Percentiles rank a stretch among this genome's conserved stretches.
Evolutionary conservation across 2,329 filamentous ascomycete species (phyloP).

Genomic region (Pseudogymnoascus sp.): DNA sequence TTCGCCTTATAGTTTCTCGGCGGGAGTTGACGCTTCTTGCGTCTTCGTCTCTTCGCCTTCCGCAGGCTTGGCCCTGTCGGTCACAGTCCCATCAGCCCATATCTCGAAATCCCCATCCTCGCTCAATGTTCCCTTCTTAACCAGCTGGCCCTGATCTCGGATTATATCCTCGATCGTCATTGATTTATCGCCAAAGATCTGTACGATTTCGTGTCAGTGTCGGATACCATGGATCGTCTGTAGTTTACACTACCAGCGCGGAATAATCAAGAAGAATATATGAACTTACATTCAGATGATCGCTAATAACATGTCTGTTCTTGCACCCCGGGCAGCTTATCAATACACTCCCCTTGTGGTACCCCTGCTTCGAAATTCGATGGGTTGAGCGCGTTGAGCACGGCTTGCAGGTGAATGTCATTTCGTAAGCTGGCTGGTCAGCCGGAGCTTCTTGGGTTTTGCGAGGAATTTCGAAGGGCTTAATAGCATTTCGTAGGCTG

Average conservation of each 20-base stretch:
- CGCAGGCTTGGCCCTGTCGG: slow-evolving; percentile 13
- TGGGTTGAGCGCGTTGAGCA: slow-evolving; percentile 77
- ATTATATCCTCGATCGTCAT: slow-evolving; percentile 72
- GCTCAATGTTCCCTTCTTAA: slow-evolving; percentile 63
- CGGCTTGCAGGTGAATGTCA: slow-evolving; percentile 88
- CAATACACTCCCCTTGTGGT: slow-evolving; percentile 81
- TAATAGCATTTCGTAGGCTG: slow-evolving; percentile 1
- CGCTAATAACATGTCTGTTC: slow-evolving; percentile 83
- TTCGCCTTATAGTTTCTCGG: background rate
- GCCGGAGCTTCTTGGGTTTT: background rate
- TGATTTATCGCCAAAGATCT: slow-evolving; percentile 64
- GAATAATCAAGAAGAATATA: background rate
- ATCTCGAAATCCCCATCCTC: slow-evolving; percentile 86
- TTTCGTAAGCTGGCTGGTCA: slow-evolving; percentile 61
- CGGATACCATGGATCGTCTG: background rate
- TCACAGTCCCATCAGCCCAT: slow-evolving; percentile 57
- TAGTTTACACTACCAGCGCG: background rate
- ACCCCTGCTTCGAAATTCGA: slow-evolving; percentile 84
- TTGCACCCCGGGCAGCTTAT: slow-evolving; percentile 82
- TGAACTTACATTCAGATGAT: slow-evolving; percentile 60
- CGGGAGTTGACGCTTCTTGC: background rate
- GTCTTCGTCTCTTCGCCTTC: background rate
- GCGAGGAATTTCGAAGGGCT: background rate
- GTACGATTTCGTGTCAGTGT: slow-evolving; percentile 12
- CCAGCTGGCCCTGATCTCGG: slow-evolving; percentile 62